These are phyloP conservation scores for Talaromyces albobiverticillius DNA, from an alignment of 2,329 filamentous ascomycete genomes.

Conservation along the genomic window DNA sequence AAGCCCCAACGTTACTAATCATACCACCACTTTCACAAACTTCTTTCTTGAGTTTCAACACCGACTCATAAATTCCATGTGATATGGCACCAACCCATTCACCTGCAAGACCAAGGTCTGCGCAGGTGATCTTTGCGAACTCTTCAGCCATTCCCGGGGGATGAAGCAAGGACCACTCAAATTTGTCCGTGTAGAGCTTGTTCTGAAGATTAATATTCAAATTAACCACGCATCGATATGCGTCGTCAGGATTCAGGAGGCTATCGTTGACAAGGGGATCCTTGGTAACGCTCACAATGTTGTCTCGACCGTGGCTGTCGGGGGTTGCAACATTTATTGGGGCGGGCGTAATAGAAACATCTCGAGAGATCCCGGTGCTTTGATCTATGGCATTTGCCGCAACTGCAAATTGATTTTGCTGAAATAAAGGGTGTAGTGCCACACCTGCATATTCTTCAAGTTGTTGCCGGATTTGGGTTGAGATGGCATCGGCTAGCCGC, in stretches of 20 bases:
- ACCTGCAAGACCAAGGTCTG: conserved; percentile 80
- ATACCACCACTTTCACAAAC: conserved; percentile 88
- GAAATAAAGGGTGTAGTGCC: conserved; percentile 88
- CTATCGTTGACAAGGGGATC: conserved; percentile 59
- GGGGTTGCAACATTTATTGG: conserved; percentile 56
- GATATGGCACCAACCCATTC: conserved; percentile 95
- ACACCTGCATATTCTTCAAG: conserved; percentile 95
- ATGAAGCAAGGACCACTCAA: conserved; percentile 94
- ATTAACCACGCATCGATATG: conserved; percentile 87
- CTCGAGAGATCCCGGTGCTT: conserved; percentile 45
- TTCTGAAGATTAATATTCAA: conserved; percentile 90
- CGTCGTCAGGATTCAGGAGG: conserved; percentile 85
- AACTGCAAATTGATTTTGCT: conserved; percentile 43
- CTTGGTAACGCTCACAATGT: conserved; percentile 30
- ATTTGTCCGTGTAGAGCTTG: conserved; percentile 91
- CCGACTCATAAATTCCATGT: conserved; percentile 95
- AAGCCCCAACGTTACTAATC: conserved; percentile 68
- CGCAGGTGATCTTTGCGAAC: conserved; percentile 89
- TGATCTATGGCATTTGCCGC: conserved; percentile 18
- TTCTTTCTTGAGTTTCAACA: conserved; percentile 90
- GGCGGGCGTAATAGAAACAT: conserved; percentile 53
- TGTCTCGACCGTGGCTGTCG: conserved; percentile 42
- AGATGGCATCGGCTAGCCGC: conserved; percentile 72
- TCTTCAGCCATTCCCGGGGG: conserved; percentile 87
- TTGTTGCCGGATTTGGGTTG: conserved; percentile 90